A percentile compares a stretch with the other conserved stretches of the same genome.
These are phyloP conservation scores for Neofusicoccum sp. DNA, from an alignment of 2,329 filamentous ascomycete genomes.

Conservation along the genomic window DNA sequence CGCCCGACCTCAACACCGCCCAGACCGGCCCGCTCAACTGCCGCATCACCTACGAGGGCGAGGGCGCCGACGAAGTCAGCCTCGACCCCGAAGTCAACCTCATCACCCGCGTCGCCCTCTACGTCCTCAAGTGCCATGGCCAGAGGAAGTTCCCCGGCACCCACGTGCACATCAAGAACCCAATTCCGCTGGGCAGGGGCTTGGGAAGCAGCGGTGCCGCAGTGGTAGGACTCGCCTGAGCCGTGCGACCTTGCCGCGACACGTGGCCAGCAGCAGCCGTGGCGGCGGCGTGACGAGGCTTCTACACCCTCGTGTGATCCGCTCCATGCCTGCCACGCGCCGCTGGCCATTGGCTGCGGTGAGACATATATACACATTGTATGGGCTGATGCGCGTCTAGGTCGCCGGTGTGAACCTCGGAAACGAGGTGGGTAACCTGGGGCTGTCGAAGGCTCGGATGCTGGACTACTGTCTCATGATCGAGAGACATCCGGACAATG, in stretches of 20 bases:
- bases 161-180: conserved; percentile 92
- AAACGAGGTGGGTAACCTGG: conserved; percentile 81
- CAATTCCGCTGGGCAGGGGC: conserved; percentile 88
- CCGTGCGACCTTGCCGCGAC: conserved; percentile 1
- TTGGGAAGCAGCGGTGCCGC: conserved; percentile 95
- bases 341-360: conserved; percentile 10
- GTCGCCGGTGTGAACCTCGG: conserved; percentile 89
- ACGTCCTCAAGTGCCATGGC: conserved; percentile 90
- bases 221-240: conserved; percentile 55
- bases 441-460: conserved; percentile 76
- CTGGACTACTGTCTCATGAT: conserved; percentile 99
- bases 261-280: background rate
- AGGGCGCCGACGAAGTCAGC: conserved; percentile 76
- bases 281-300: background rate
- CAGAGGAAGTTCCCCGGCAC: conserved; percentile 86
- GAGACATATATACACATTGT: conserved; percentile 1
- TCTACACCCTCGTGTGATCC: conserved; percentile 2
- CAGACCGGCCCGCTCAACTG: conserved; percentile 74
- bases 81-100: conserved; percentile 86
- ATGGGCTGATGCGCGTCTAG: conserved; percentile 18
- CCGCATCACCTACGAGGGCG: conserved; percentile 85
- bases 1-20: conserved; percentile 60
- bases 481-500: conserved; percentile 57
- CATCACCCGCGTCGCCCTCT: conserved; percentile 90
- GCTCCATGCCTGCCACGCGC: background rate